These are phyloP conservation scores for Gyrodon lividus DNA, from an alignment of 768 basidiomycete genomes.

Conservation along the genomic window DNA sequence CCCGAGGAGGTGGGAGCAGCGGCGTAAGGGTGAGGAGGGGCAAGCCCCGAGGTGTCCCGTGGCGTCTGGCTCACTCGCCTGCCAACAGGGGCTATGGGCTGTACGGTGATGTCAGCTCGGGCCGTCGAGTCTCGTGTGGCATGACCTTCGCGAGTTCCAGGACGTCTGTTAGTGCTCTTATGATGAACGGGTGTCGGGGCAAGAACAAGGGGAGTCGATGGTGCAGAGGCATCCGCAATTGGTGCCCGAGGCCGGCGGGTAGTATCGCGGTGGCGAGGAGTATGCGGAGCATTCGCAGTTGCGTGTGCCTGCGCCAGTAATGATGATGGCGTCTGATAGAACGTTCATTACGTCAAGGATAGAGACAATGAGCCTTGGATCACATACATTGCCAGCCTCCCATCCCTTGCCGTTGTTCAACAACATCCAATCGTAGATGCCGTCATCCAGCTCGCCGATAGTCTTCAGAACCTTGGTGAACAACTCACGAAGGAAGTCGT, in stretches of 20 bases:
- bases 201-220: conserved; percentile 58
- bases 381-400: conserved; percentile 82
- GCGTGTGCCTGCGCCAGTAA: conserved; percentile 52
- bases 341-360: conserved; percentile 3
- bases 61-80: conserved; percentile 69
- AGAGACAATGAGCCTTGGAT: conserved; percentile 1
- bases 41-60: conserved; percentile 46
- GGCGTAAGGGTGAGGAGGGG: conserved; percentile 74
- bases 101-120: conserved; percentile 53
- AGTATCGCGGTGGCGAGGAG: conserved; percentile 53
- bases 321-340: conserved; percentile 41
- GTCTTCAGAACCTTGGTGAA: conserved; percentile 92
- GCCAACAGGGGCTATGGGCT: conserved; percentile 63
- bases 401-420: conserved; percentile 94
- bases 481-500: conserved; percentile 94
- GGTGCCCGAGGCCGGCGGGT: conserved; percentile 49
- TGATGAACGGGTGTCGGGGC: conserved; percentile 67
- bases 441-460: conserved; percentile 85
- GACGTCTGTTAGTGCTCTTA: conserved; percentile 53
- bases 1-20: conserved; percentile 56
- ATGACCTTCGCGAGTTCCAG: conserved; percentile 46
- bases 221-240: conserved; percentile 53
- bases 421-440: conserved; percentile 95
- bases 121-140: conserved; percentile 47
- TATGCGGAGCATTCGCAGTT: conserved; percentile 53